phyloP scores from a whole-genome alignment of 306 rosid genomes.

The Acmispon strigosus region DNA sequence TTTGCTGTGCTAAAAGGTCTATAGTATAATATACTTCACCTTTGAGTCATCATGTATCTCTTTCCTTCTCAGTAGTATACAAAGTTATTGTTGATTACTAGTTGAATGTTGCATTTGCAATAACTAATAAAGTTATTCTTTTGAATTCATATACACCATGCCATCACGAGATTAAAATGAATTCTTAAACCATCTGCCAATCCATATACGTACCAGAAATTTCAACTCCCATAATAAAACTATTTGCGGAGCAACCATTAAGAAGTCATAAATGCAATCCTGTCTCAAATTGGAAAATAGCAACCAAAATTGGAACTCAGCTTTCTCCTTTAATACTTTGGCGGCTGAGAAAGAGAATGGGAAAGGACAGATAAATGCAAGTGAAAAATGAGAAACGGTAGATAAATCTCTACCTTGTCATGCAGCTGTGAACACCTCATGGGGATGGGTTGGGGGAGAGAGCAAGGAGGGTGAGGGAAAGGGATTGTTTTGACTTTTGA shows the following conservation, averaged over 20 bases:
- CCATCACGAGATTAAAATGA: background rate
- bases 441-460: too few species aligned
- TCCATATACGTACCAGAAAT: background rate
- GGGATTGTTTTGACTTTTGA: too few species aligned
- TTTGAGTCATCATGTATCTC: background rate
- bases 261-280: background rate
- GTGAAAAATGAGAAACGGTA: too few species aligned
- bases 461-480: too few species aligned
- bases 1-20: background rate
- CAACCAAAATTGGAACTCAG: background rate
- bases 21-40: background rate
- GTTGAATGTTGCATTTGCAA: background rate
- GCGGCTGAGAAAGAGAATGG: too few species aligned
- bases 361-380: too few species aligned
- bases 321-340: too few species aligned
- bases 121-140: background rate
- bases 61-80: background rate
- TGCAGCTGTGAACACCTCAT: too few species aligned
- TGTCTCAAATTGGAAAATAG: too few species aligned
- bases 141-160: background rate
- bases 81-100: background rate
- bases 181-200: background rate
- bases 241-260: background rate
- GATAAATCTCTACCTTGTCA: too few species aligned
- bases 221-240: slow-evolving; percentile 1